A percentile compares a stretch with the other conserved stretches of the same genome.
Evolutionary conservation across 805 yeast species (phyloP).

Genomic region (Phaffomyces thermotolerans): DNA sequence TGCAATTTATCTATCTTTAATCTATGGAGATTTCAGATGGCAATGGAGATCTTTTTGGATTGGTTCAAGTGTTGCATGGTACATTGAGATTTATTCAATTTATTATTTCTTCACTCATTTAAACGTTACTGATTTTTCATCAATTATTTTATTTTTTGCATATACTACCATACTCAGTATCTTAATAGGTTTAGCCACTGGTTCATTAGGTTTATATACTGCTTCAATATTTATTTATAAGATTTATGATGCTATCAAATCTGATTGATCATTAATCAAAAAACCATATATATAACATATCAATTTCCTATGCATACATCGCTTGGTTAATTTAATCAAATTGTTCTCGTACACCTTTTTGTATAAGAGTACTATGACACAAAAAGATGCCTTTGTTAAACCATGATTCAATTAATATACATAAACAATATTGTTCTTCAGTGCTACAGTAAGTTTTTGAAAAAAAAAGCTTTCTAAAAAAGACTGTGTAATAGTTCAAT

Average conservation of each 20-base stretch:
- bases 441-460: not conserved
- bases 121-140: slow-evolving; percentile 58
- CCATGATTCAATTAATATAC: too few relatives aligned
- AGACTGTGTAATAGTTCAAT: too few relatives aligned
- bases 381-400: too few relatives aligned
- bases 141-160: slow-evolving; percentile 59
- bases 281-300: not conserved
- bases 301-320: not conserved
- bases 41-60: slow-evolving; percentile 75
- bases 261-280: slow-evolving; percentile 33
- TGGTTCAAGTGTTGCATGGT: slow-evolving; percentile 67
- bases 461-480: not conserved
- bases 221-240: slow-evolving; percentile 58
- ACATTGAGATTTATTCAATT: slow-evolving; percentile 57
- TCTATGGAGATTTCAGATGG: slow-evolving; percentile 57
- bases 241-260: slow-evolving; percentile 52
- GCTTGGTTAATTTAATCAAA: not conserved
- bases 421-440: too few relatives aligned
- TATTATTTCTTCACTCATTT: slow-evolving; percentile 56
- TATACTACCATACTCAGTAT: slow-evolving; percentile 62
- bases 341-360: not conserved
- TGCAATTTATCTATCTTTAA: slow-evolving; percentile 56
- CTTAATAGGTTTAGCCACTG: slow-evolving; percentile 62
- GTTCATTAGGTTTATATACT: slow-evolving; percentile 65
- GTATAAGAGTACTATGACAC: too few relatives aligned